Evolutionary conservation across 2,329 filamentous ascomycete genomes (phyloP).

Genomic region (Phyllosticta paracitricarpa): DNA sequence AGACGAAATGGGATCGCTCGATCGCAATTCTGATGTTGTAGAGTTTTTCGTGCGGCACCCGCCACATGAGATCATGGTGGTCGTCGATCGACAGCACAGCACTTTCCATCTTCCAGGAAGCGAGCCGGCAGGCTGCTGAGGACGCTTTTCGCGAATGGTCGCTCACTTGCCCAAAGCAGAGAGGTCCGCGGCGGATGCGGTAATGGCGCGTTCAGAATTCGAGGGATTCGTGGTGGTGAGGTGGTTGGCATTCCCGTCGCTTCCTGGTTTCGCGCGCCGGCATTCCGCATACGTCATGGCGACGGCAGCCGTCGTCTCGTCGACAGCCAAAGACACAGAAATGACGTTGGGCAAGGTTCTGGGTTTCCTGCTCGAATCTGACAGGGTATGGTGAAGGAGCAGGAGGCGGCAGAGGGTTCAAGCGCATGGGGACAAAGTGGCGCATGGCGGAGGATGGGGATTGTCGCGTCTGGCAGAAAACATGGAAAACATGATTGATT

Average conservation of each 20-base stretch:
- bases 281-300: background rate
- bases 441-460: background rate
- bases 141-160: background rate
- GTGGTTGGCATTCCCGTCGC: background rate
- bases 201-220: background rate
- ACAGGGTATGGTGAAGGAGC: background rate
- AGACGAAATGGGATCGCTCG: constrained; percentile 1
- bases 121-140: background rate
- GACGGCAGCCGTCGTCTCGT: background rate
- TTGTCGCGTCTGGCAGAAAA: background rate
- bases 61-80: constrained; percentile 10
- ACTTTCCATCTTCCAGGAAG: background rate
- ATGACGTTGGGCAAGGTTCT: background rate
- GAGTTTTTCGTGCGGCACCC: background rate
- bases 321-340: background rate
- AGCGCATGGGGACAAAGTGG: background rate
- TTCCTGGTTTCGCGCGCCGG: background rate
- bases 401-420: background rate
- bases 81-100: background rate
- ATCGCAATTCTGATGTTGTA: constrained; percentile 6
- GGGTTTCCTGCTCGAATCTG: background rate
- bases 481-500: background rate
- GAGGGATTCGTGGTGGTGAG: background rate
- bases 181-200: background rate
- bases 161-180: background rate